Evolutionary conservation across 2,329 filamentous ascomycete genomes (phyloP), one percentile per base, ranked within the genome.

Genomic region (Trichoderma arundinaceum): DNA sequence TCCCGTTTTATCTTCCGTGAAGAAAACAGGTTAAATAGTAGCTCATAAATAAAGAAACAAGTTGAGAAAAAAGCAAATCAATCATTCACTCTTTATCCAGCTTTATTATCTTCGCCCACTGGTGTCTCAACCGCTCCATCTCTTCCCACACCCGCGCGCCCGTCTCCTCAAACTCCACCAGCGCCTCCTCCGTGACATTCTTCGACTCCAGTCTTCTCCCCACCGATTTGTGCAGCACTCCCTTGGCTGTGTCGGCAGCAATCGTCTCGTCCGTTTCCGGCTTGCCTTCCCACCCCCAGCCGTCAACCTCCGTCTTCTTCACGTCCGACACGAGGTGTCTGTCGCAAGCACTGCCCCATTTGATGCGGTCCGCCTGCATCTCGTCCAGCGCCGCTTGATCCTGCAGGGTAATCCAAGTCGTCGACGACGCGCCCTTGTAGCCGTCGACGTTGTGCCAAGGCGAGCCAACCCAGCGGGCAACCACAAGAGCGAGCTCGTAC

Each of bases 371-470:
- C 4, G 82, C 85, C 33, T 74, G 81, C 43, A 82, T 75, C 2
- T 80, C 81, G 58, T 92, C 86, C 13, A 94, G 81, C 19, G 82
- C 81, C 15, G 85, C 84, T 66, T 90, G 84, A 7, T 87, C 80
- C 19, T 89, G 84, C 12, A 98, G 84, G 0, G 90, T 87, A 7
- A 96, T 79, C 90, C 92, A 97, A 28, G 90, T 89, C 5, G 92
- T 86, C 0, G 92, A 87, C 54, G 84, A 85, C 7, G 94, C 92
- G 48, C 90, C 94, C 19, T 86, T 84, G 79, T 97, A 96, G 0
- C 89, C 83, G n/a, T 84, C 84, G 56, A 92, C 83, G 0, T 86
- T 83, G 76, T 98, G 94, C 95, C 95, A 99, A 10, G 91, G 91
- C 2, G 92, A 96, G 56, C 95, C 95, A 32, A 93, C 75, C 81